phyloP scores from a whole-genome alignment of 768 basidiomycete genomes.

The Trichaptum fuscoviolaceum region DNA sequence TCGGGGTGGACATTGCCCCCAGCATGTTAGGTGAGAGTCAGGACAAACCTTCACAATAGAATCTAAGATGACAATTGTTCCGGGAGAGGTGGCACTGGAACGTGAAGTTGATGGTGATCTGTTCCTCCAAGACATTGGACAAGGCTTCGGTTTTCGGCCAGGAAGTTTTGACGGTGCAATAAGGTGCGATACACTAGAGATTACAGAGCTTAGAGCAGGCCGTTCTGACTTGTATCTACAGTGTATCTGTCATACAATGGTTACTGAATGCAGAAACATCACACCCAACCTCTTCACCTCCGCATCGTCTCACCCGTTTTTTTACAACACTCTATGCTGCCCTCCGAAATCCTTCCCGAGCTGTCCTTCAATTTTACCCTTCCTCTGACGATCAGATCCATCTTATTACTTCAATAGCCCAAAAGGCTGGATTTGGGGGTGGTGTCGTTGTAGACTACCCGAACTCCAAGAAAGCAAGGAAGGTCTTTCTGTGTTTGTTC shows the following conservation, averaged over 20 bases:
- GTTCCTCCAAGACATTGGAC: constrained; percentile 95
- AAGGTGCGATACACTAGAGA: constrained; percentile 50
- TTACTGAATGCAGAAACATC: constrained; percentile 94
- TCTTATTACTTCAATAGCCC: constrained; percentile 88
- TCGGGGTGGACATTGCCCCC: constrained; percentile 90
- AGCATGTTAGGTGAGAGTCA: constrained; percentile 84
- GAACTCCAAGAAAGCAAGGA: constrained; percentile 92
- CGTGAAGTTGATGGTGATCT: constrained; percentile 94
- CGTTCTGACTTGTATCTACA: constrained; percentile 25
- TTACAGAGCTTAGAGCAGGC: not conserved
- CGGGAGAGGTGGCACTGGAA: constrained; percentile 87
- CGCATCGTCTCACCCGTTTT: constrained; percentile 78
- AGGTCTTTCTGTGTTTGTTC: constrained; percentile 90
- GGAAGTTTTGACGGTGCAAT: constrained; percentile 98
- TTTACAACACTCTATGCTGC: constrained; percentile 90
- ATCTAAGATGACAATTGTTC: constrained; percentile 90
- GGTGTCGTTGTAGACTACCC: constrained; percentile 97
- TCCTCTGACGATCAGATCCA: constrained; percentile 96
- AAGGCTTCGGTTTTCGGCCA: constrained; percentile 95
- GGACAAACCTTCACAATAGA: constrained; percentile 75
- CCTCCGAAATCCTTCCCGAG: constrained; percentile 79
- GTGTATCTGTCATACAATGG: constrained; percentile 99
- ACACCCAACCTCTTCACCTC: constrained; percentile 83
- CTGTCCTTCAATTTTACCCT: constrained; percentile 92
- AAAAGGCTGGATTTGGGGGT: constrained; percentile 93